A percentile compares a stretch with the other conserved stretches of the same genome.
Evolutionary conservation across 2,329 filamentous ascomycete species (phyloP).

Genomic region (Sporothrix brunneoviolacea): DNA sequence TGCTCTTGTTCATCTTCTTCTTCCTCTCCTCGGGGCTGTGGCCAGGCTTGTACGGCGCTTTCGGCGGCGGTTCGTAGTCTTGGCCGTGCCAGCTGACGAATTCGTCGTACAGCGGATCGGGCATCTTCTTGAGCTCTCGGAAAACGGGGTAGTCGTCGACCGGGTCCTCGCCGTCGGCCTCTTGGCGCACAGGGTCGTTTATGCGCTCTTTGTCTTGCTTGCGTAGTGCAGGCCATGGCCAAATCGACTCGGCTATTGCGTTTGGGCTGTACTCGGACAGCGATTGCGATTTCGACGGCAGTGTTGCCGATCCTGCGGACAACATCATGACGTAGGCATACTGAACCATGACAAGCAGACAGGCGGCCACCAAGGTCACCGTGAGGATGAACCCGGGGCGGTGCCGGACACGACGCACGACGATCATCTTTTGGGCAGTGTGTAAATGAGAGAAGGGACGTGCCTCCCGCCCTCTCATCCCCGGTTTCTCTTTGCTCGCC

Average conservation of each 20-base stretch:
- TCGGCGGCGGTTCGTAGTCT: not conserved
- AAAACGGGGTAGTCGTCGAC: not conserved
- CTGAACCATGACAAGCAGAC: not conserved
- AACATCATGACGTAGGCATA: not conserved
- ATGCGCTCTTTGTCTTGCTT: not conserved
- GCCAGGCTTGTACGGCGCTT: constrained; percentile 3
- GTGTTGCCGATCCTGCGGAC: no score
- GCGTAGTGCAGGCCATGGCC: not conserved
- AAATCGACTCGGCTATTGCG: not conserved
- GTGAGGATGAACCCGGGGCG: not conserved
- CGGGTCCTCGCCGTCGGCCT: not conserved
- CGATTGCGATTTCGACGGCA: not conserved
- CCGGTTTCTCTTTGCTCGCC: no score
- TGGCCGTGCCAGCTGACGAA: constrained; percentile 2
- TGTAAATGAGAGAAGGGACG: not conserved
- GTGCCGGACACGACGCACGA: not conserved
- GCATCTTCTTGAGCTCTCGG: not conserved
- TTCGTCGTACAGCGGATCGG: constrained; percentile 20
- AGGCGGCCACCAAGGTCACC: not conserved
- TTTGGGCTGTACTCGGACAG: not conserved
- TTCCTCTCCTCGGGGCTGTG: not conserved
- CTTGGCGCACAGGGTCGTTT: not conserved
- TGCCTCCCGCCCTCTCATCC: not conserved
- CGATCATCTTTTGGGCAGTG: not conserved
- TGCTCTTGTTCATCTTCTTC: not conserved